Evolutionary conservation across 164 flowering plant species (phyloP).

Genomic region (Platanus orientalis): DNA sequence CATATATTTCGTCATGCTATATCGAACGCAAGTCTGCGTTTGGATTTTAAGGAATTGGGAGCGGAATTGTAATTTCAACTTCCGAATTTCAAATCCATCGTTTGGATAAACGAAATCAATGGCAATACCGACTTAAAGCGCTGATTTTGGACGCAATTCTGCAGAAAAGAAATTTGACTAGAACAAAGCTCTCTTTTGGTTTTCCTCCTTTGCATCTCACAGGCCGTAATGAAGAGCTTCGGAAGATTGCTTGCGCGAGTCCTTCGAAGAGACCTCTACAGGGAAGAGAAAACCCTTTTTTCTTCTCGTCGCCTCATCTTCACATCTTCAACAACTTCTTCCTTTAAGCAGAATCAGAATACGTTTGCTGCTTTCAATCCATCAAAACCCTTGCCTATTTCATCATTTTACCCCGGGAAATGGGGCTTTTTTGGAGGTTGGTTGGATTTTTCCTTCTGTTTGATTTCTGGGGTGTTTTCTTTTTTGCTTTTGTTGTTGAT

Average conservation of each 20-base stretch:
- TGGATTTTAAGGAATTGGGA: too few relatives aligned
- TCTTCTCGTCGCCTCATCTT: not conserved
- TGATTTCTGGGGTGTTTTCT: not conserved
- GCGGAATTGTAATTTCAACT: too few relatives aligned
- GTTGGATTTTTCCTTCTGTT: not conserved
- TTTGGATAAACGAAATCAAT: too few relatives aligned
- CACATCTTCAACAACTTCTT: not conserved
- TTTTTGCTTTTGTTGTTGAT: not conserved
- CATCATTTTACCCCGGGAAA: not conserved
- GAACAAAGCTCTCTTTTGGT: too few relatives aligned
- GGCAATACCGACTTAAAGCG: too few relatives aligned
- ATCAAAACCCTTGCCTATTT: not conserved
- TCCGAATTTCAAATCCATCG: too few relatives aligned
- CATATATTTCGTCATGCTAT: too few relatives aligned
- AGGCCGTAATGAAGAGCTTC: conserved; percentile 5
- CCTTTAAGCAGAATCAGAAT: not conserved
- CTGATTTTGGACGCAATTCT: too few relatives aligned
- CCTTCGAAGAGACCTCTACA: not conserved
- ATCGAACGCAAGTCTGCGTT: too few relatives aligned
- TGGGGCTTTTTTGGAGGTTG: conserved; percentile 5
- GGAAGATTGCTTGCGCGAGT: conserved; percentile 1
- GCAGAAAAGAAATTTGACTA: too few relatives aligned
- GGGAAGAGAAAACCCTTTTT: not conserved
- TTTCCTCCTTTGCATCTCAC: too few relatives aligned
- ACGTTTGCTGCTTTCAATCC: not conserved